Conservation (phyloP, 148 eudicot species). For the Diospyros kaki region DNA sequence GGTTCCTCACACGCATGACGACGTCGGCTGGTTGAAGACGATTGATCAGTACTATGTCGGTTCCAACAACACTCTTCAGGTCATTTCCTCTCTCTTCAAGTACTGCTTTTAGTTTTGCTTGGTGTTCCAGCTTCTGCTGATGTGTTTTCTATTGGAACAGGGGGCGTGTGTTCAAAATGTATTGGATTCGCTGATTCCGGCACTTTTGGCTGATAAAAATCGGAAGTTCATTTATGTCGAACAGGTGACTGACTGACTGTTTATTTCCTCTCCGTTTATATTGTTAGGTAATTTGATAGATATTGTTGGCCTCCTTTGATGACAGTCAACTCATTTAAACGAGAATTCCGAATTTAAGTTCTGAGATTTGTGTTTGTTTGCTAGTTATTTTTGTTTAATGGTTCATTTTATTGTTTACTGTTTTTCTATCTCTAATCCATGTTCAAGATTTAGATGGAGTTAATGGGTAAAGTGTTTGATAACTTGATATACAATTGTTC, state of each 20-base stretch:
- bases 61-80: conserved; percentile 80
- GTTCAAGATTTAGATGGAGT: too few relatives aligned
- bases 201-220: conserved; percentile 74
- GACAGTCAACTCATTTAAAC: background rate
- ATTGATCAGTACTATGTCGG: conserved; percentile 92
- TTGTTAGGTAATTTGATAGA: background rate
- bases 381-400: too few relatives aligned
- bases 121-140: background rate
- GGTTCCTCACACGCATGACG: conserved; percentile 81
- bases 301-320: too few relatives aligned
- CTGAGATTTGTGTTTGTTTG: too few relatives aligned
- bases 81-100: conserved; percentile 3
- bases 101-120: too few relatives aligned
- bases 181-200: conserved; percentile 82
- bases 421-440: too few relatives aligned
- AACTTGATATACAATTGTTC: too few relatives aligned
- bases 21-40: conserved; percentile 91
- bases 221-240: conserved; percentile 85
- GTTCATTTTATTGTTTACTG: too few relatives aligned
- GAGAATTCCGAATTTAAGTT: too few relatives aligned
- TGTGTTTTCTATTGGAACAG: conserved; percentile 23
- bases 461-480: too few relatives aligned
- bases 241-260: conserved; percentile 35
- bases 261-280: too few relatives aligned
- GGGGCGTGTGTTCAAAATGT: conserved; percentile 84